Conservation (phyloP, 768 basidiomycete species). For the Boletellus ananas region DNA sequence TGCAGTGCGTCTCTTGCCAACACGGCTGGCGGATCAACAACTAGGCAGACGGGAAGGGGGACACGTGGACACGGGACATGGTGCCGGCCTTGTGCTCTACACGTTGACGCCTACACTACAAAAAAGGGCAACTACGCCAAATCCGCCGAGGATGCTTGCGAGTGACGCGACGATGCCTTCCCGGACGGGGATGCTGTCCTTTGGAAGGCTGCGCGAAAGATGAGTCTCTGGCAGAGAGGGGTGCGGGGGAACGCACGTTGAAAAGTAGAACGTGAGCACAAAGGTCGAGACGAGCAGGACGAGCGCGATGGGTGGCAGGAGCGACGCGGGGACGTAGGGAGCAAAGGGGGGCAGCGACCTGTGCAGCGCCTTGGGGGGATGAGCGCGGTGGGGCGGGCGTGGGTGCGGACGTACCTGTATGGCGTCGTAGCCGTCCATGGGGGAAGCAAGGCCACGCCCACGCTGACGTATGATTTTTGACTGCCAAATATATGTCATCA, state of each 20-base stretch:
- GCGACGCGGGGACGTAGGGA: slow-evolving; percentile 60
- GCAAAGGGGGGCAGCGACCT: slow-evolving; percentile 63
- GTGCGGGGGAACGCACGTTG: slow-evolving; percentile 53
- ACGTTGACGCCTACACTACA: slow-evolving; percentile 30
- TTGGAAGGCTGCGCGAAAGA: slow-evolving; percentile 59
- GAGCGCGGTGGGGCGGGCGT: not conserved
- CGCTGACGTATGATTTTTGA: slow-evolving; percentile 42
- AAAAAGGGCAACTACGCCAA: slow-evolving; percentile 87
- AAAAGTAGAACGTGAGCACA: slow-evolving; percentile 85
- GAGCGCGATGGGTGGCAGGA: slow-evolving; percentile 75
- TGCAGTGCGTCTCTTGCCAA: slow-evolving; percentile 70
- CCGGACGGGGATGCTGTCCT: slow-evolving; percentile 57
- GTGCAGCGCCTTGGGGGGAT: slow-evolving; percentile 52
- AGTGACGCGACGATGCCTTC: slow-evolving; percentile 68
- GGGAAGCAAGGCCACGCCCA: slow-evolving; percentile 4
- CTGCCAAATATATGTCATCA: slow-evolving; percentile 65
- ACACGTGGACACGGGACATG: not conserved
- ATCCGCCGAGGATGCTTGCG: slow-evolving; percentile 79
- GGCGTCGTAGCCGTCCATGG: slow-evolving; percentile 54
- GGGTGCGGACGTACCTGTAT: slow-evolving; percentile 44
- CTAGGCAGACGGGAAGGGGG: slow-evolving; percentile 27
- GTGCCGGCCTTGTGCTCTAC: slow-evolving; percentile 19
- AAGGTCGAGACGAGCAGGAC: slow-evolving; percentile 73
- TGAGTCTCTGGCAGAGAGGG: slow-evolving; percentile 1
- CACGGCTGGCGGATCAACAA: slow-evolving; percentile 84